phyloP scores from a whole-genome alignment of 768 basidiomycete species.

The Cystofilobasidium bisporidii region DNA sequence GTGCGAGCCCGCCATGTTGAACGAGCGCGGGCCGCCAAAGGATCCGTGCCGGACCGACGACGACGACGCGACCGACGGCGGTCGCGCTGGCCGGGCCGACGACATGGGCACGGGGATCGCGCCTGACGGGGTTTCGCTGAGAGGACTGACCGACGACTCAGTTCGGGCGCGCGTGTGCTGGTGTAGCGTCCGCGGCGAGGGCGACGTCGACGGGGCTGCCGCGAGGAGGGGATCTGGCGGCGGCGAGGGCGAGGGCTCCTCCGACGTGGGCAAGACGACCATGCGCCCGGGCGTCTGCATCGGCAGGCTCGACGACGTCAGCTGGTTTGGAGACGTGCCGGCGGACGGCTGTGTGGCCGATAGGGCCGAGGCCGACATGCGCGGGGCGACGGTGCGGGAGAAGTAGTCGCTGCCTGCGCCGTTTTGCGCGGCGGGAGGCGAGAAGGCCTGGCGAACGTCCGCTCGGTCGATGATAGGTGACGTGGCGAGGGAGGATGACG shows the following conservation, averaged over 20 bases:
- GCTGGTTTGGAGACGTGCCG: neutral
- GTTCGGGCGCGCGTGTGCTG: neutral
- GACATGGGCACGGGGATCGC: neutral
- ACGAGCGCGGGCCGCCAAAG: slow-evolving; percentile 1
- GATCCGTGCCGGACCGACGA: neutral
- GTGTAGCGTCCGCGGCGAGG: neutral
- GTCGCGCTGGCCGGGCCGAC: neutral
- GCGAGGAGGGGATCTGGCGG: neutral
- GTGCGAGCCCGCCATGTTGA: neutral
- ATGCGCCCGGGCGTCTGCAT: neutral
- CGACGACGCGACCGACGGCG: slow-evolving; percentile 9
- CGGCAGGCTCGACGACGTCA: neutral
- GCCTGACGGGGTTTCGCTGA: neutral
- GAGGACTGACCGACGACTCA: neutral
- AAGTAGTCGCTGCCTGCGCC: slow-evolving; percentile 3
- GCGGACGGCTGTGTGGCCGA: neutral
- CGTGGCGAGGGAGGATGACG: neutral
- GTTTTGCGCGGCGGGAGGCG: neutral
- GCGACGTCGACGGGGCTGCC: neutral
- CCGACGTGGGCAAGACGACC: neutral
- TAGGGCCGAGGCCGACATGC: neutral
- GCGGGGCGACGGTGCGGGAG: neutral
- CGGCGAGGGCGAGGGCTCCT: neutral
- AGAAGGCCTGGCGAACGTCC: neutral
- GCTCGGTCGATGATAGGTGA: slow-evolving; percentile 2